Base-by-base conservation (phyloP, 1,139 yeast genomes). In the Yamadazyma pseudoaaseri region DNA sequence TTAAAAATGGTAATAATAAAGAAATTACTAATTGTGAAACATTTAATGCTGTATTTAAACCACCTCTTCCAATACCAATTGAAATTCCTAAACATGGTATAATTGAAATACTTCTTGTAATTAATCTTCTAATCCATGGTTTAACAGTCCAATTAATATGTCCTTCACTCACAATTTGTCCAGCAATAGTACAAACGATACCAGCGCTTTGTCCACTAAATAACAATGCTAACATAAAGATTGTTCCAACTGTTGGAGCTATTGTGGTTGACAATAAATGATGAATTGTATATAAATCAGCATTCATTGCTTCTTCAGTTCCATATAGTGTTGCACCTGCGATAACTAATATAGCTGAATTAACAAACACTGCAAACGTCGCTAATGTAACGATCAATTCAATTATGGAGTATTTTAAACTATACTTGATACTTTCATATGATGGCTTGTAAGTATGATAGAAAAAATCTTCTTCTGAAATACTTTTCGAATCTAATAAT, bases 121-220 rank as follows among this genome's bases (percentile, higher is more conserved):
- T 68, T 3, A 86, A 52, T 48, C 95, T 67, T 54, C 95, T 70
- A 30, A 80, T 52, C 95, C 85, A 75, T 2, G 92, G 90, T 30
- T 75, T 65, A 18, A 83, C 48, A 1, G 77, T 68, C 94, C 92
- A 84, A 42, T 82, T 76, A 30, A 84, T 62, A 49, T 83, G 84
- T 0, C 94, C 94, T 54, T 84, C 94, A 36, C 86, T 78, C 8
- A 84, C 83, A 56, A 84, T 79, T 57, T 84, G 90, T 2, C 92
- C 92, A 1, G 90, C 81, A 59, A 86, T 81, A 0, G 95, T 86
- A 54, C 95, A 86, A 2, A 86, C 90, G 38, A 86, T 80, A 30
- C 94, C 94, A 0, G 95, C 90, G 41, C 86, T 79, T 51, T 83
- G 86, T 12, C 92, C 90, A 3, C 89, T 79, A 45, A 82, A 82